Base-by-base conservation (phyloP, 371 early-diverging fungal species). In the Mortierella sp. region DNA sequence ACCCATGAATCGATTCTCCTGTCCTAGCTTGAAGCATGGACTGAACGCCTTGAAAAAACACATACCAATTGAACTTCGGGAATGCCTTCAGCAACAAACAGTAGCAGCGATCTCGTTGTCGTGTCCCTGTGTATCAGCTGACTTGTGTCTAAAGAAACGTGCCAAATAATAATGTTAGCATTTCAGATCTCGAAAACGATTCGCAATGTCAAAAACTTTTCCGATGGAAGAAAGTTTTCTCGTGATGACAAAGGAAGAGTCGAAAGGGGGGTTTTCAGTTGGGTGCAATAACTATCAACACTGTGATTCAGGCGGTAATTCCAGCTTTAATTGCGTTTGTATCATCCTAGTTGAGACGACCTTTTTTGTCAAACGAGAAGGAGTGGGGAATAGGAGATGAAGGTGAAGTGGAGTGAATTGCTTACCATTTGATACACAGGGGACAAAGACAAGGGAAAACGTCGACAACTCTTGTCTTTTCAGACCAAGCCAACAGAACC, bases 221-320 rank as follows among this genome's bases (percentile, higher is more conserved):
- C 27, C 24, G 24, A 51, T 68, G 51, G 44, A 78, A 43, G 29
- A 68, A 73, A 73, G 29, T 51, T 70, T 56, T 76, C 32, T 78
- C 54, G 48, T 43, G 41, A 51, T 63, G 38, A 32, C 63, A 21
- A 60, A 63, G 27, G 16, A n/a, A 14, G 16, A 21, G 43, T 76
- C 72, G 49, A 38, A 29, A 56, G 38, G 51, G 78, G 74, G 58
- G 60, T 70, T 74, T 77, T 86, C 86, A 88, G 86, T 80, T 74
- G 76, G 76, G 88, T 79, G 88, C 88, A 88, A 88, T 88, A 83
- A 87, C 76, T 88, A 88, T 88, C 88, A 87, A 87, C 88, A 88
- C 83, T 79, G 81, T 78, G 65, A 74, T 87, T 88, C 88, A 88
- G 88, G 87, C 88, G 88, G 88, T 88, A 88, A 85, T 86, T 88